Evolutionary conservation across 768 basidiomycete species (phyloP), one percentile per base, ranked within the genome.

Genomic region (Paxillus involutus): DNA sequence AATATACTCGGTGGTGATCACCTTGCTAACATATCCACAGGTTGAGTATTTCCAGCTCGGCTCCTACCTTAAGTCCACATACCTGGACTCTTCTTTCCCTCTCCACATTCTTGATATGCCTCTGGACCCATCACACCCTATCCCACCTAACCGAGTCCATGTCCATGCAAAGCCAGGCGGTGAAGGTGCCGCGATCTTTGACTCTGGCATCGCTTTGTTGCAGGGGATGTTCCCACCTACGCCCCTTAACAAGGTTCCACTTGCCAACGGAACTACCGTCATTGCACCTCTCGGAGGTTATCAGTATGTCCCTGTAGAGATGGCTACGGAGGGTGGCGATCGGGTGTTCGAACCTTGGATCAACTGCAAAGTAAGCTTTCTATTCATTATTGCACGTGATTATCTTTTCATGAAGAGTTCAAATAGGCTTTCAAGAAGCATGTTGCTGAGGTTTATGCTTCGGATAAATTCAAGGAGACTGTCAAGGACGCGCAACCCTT

Each of bases 201-300:
- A 94, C 74, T 86, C 87, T 10, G 84, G 89, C 24, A 86, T 88
- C 49, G 91, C 92, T 4, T 73, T 92, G 47, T 75, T 91, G 41
- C 93, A 94, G 65, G 91, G 91, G 10, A 75, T 94, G 56, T 91
- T 86, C 78, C 91, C 91, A 6, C 90, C 91, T 3, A 88, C 80
- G 53, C 70, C 76, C 6, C 77, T 78, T 42, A 88, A 89, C 72
- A 83, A 78, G 63, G 86, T 88, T 52, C 76, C 76, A 9, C 83
- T 95, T 21, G 90, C 91, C 8, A 91, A 94, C 63, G 88, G 85
- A 61, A 83, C 85, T 19, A 80, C 74, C 24, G 71, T 94, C 53
- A 75, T 82, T 24, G 81, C 88, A 7, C 90, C 91, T n/a, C 80
- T 94, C 26, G 83, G 84, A 8, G 89, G 89, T 1, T 94, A 93